Evolutionary conservation across 352 stramenopile species (phyloP), one percentile per base, ranked within the genome.

Genomic region (Phytophthora aleatoria): DNA sequence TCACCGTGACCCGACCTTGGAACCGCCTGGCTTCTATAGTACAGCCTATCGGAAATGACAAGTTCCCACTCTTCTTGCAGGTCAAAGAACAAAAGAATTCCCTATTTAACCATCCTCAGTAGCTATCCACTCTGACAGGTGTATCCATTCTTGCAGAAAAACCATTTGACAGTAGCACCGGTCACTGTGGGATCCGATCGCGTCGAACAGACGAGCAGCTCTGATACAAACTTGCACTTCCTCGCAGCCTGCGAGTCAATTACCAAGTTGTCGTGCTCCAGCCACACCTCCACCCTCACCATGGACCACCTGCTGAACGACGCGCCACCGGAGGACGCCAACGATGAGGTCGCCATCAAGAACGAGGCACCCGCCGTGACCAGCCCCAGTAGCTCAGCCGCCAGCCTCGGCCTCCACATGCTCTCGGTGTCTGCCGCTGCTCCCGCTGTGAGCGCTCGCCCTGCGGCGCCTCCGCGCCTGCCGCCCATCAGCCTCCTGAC

Each of bases 401-500:
- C 50, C 15, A 67, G 59, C n/a, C 20, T 73, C 24, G 64, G 64
- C n/a, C 35, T 77, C 42, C 69, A 73, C 26, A 77, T 77, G 64
- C 64, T 77, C 7, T 73, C 69, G 8, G 28, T 39, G 47, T 52
- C 27, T 24, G 47, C 47, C 11, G 47, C 47, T 27, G 27, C 28
- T 3, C 28, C 26, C 4, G 26, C 4, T n/a, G 15, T 50, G 43
- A 35, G 43, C 24, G 50, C 61, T 5, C 35, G 43, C 0, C 47
- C 51, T 30, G 33, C 41, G 2, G 20, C 41, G 10, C 71, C 71
- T 13, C 65, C 71, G 20, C 69, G 74, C 0, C 61, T 86, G 8
- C 77, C 77, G 9, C 74, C 77, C 15, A 86, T 86, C 55, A 81
- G 73, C 43, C 69, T 86, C 41, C 60, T 86, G 28, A 86, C 77